Conservation (phyloP, 805 yeast genomes). For the Yarrowia sp. region DNA sequence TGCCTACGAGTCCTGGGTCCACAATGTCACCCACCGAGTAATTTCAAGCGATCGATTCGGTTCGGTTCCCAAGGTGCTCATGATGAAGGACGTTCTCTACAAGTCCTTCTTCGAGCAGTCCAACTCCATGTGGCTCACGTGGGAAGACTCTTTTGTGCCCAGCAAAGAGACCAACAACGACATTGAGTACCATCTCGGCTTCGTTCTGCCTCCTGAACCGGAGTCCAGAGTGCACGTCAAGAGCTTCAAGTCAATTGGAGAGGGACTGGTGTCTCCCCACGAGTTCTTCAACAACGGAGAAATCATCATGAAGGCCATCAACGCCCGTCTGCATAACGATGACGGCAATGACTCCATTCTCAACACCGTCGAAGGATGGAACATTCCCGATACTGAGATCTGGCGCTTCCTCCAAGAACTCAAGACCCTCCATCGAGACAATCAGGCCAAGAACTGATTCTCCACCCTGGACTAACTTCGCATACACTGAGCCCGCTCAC, state of each 20-base stretch:
- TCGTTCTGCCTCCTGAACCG: slow-evolving; percentile 15
- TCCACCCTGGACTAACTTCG: neutral
- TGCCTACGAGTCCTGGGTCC: slow-evolving; percentile 32
- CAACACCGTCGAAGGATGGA: slow-evolving; percentile 35
- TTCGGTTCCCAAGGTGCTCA: slow-evolving; percentile 19
- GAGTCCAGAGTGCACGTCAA: slow-evolving; percentile 6
- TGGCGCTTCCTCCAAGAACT: slow-evolving; percentile 36
- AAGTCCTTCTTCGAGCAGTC: slow-evolving; percentile 30
- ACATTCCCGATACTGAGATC: slow-evolving; percentile 36
- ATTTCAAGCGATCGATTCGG: slow-evolving; percentile 26
- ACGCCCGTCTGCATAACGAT: slow-evolving; percentile 9
- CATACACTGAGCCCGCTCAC: slow-evolving; percentile 24
- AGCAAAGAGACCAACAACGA: slow-evolving; percentile 2
- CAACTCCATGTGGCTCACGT: slow-evolving; percentile 34
- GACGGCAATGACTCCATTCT: slow-evolving; percentile 30
- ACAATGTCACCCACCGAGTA: slow-evolving; percentile 22
- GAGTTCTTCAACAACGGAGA: slow-evolving; percentile 28
- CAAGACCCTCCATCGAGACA: slow-evolving; percentile 14
- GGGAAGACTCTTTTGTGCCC: slow-evolving; percentile 18
- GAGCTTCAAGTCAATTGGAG: slow-evolving; percentile 31
- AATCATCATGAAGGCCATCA: slow-evolving; percentile 18
- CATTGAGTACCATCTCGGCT: slow-evolving; percentile 34
- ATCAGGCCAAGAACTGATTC: neutral
- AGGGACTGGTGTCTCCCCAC: slow-evolving; percentile 19
- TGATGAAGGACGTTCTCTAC: slow-evolving; percentile 35